Conservation (phyloP, 768 basidiomycete species). For the Podaxis sp. region DNA sequence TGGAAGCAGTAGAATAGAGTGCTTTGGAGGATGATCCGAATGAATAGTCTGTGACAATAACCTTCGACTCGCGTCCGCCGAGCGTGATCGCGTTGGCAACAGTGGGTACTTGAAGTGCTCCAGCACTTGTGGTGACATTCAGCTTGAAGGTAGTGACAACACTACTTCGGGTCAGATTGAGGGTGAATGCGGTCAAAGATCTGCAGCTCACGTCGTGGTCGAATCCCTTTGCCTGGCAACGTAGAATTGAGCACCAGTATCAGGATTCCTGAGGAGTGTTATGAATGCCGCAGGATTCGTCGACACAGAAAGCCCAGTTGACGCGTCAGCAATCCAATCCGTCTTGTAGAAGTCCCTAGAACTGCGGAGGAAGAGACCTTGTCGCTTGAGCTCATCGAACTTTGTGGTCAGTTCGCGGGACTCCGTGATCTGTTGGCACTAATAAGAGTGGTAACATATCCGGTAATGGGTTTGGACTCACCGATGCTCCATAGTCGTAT, state of each 20-base stretch:
- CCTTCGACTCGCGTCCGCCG: constrained; percentile 69
- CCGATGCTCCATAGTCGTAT: constrained; percentile 79
- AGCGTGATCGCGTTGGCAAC: constrained; percentile 55
- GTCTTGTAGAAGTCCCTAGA: constrained; percentile 81
- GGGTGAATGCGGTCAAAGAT: background rate
- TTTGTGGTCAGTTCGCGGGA: constrained; percentile 64
- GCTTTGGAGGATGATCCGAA: constrained; percentile 60
- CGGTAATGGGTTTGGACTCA: constrained; percentile 20
- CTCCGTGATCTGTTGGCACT: constrained; percentile 51
- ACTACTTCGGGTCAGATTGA: constrained; percentile 26
- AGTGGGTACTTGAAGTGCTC: constrained; percentile 54
- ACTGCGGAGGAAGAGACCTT: constrained; percentile 76
- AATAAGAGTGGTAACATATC: background rate
- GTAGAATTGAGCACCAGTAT: constrained; percentile 64
- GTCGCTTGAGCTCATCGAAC: constrained; percentile 74
- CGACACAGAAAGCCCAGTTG: constrained; percentile 40
- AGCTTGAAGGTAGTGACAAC: constrained; percentile 55
- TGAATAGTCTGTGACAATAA: constrained; percentile 68
- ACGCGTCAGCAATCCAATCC: constrained; percentile 65
- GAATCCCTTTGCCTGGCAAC: constrained; percentile 68
- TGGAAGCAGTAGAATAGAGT: constrained; percentile 69
- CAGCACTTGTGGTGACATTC: constrained; percentile 51
- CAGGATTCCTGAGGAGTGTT: constrained; percentile 67
- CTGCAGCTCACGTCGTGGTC: constrained; percentile 53
- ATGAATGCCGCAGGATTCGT: constrained; percentile 50